These are phyloP conservation scores for Linnemannia hyalina DNA, from an alignment of 192 early-diverging fungal species.

Conservation along the genomic window DNA sequence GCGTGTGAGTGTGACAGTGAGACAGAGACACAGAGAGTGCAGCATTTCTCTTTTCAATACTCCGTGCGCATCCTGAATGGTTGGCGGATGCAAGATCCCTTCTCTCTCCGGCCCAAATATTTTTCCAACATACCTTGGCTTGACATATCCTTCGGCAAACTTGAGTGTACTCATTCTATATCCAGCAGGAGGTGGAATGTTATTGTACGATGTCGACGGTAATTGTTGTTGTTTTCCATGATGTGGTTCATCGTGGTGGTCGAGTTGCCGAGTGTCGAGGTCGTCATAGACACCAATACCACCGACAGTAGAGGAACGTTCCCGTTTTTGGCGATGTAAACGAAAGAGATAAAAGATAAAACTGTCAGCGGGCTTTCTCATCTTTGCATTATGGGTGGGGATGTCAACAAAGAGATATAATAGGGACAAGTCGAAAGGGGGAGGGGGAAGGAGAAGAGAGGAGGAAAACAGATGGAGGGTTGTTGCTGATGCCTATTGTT, in stretches of 20 bases:
- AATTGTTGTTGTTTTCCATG: not conserved
- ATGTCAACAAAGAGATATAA: not conserved
- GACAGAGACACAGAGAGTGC: not conserved
- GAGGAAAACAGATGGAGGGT: no score
- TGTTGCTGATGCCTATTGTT: no score
- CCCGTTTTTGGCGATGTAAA: not conserved
- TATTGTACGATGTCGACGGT: not conserved
- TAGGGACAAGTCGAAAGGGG: not conserved
- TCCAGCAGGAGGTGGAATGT: not conserved
- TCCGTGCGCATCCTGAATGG: not conserved
- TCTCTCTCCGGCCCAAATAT: not conserved
- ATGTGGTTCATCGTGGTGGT: not conserved
- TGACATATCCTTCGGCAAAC: conserved; percentile 45
- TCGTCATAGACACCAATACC: not conserved
- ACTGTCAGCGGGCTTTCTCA: conserved; percentile 19
- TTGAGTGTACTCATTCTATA: conserved; percentile 26
- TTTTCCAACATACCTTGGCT: conserved; percentile 34
- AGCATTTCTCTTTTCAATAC: not conserved
- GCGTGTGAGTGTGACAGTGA: not conserved
- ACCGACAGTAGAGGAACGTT: not conserved
- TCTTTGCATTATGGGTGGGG: not conserved
- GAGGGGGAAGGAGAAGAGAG: no score
- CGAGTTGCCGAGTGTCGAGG: not conserved
- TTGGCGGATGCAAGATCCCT: not conserved
- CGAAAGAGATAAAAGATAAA: conserved; percentile 13